phyloP scores from a whole-genome alignment of 2,329 filamentous ascomycete species.

The Laburnicola sp. region DNA sequence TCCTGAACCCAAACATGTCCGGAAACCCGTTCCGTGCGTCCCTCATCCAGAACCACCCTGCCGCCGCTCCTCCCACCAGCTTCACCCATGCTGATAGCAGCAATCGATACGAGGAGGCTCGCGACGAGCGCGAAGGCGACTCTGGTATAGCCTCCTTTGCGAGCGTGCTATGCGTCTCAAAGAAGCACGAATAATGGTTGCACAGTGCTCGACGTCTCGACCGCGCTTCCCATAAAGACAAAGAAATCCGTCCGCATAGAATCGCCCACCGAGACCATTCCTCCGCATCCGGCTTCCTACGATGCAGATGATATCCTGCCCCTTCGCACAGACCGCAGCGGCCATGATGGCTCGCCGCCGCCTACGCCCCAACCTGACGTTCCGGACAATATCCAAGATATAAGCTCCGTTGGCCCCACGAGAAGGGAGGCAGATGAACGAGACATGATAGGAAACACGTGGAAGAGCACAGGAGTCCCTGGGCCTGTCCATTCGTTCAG shows the following conservation, averaged over 20 bases:
- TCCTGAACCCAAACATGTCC: conserved; percentile 43
- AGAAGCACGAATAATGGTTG: conserved; percentile 40
- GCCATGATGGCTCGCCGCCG: conserved; percentile 22
- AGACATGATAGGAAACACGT: conserved; percentile 29
- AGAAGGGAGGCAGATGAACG: conserved; percentile 29
- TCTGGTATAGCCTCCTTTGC: conserved; percentile 33
- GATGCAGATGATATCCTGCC: conserved; percentile 25
- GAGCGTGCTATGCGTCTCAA: conserved; percentile 19
- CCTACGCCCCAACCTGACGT: conserved; percentile 21
- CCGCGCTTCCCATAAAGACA: conserved; percentile 41
- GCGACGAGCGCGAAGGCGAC: conserved; percentile 23
- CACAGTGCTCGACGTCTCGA: conserved; percentile 33
- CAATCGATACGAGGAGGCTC: conserved; percentile 25
- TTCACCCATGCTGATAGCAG: conserved; percentile 30
- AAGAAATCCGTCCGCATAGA: conserved; percentile 65
- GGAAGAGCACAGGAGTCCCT: conserved; percentile 18
- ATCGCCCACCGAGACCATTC: conserved; percentile 44
- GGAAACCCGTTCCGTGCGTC: conserved; percentile 47
- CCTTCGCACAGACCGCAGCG: conserved; percentile 18
- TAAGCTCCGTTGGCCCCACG: conserved; percentile 17
- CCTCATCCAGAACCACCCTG: conserved; percentile 28
- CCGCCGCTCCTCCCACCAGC: conserved; percentile 30
- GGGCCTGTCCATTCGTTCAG: conserved; percentile 21
- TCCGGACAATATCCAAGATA: conserved; percentile 23
- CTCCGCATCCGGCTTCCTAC: conserved; percentile 38